Evolutionary conservation across 2,329 filamentous ascomycete species (phyloP).

Genomic region (Apiospora aurea): DNA sequence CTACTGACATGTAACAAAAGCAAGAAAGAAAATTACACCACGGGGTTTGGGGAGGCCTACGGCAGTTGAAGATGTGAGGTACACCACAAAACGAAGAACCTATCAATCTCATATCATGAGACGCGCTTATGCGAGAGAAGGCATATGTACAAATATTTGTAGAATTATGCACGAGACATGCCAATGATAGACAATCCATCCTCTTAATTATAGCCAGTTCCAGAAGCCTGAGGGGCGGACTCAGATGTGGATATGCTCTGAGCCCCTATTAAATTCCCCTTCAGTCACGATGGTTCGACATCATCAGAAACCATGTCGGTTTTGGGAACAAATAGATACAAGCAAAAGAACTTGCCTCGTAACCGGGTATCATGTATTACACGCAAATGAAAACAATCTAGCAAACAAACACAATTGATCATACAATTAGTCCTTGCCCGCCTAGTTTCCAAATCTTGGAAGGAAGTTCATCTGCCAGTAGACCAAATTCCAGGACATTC

Average conservation of each 20-base stretch:
- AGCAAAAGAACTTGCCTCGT: background rate
- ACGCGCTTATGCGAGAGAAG: background rate
- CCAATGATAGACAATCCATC: slow-evolving; percentile 12
- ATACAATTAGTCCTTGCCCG: background rate
- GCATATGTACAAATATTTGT: slow-evolving; percentile 13
- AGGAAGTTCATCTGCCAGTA: background rate
- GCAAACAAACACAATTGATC: background rate
- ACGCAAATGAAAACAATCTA: slow-evolving; percentile 2
- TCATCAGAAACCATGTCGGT: too few relatives aligned
- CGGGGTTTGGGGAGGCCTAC: background rate
- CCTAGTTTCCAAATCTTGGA: background rate
- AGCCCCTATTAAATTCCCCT: background rate
- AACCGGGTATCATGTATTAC: slow-evolving; percentile 22
- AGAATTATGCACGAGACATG: slow-evolving; percentile 21
- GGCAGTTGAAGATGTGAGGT: background rate
- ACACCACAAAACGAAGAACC: background rate
- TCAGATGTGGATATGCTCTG: too few relatives aligned
- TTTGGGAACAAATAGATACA: background rate
- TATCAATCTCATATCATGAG: background rate
- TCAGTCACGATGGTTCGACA: background rate
- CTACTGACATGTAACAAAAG: background rate
- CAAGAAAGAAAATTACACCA: background rate
- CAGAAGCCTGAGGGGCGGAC: too few relatives aligned
- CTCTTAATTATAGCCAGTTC: background rate
- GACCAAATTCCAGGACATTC: background rate